A percentile compares a stretch with the other conserved stretches of the same genome.
phyloP scores from a whole-genome alignment of 2,329 filamentous ascomycete species.

The Penicillium crustosum region DNA sequence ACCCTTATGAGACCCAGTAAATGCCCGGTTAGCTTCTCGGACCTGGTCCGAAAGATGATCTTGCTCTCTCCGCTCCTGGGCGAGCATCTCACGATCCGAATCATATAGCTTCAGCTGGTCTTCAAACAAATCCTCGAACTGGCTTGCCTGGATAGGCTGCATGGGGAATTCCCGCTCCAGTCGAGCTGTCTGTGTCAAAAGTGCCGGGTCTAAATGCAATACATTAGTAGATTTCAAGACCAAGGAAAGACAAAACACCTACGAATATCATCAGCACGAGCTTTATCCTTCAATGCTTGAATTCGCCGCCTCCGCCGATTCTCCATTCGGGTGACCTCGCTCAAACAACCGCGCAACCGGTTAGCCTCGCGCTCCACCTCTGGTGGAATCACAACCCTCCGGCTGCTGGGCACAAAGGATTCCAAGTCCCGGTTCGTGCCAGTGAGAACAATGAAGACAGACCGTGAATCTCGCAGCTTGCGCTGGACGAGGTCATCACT shows the following conservation, averaged over 20 bases:
- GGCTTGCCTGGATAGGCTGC: constrained; percentile 78
- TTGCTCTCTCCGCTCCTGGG: constrained; percentile 74
- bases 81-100: constrained; percentile 68
- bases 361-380: constrained; percentile 77
- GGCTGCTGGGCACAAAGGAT: constrained; percentile 84
- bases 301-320: constrained; percentile 76
- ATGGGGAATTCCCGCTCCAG: constrained; percentile 84
- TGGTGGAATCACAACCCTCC: constrained; percentile 74
- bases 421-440: constrained; percentile 79
- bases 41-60: constrained; percentile 68
- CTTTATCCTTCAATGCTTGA: constrained; percentile 74
- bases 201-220: constrained; percentile 59
- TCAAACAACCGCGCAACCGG: constrained; percentile 74
- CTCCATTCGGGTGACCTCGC: constrained; percentile 81
- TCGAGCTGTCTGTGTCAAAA: constrained; percentile 77
- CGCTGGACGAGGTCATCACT: constrained; percentile 71
- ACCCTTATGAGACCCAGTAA: constrained; percentile 68
- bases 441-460: constrained; percentile 71
- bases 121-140: constrained; percentile 92
- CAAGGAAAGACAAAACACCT: constrained; percentile 27
- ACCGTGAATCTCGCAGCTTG: constrained; percentile 75
- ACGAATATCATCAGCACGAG: constrained; percentile 83
- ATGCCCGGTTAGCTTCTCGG: constrained; percentile 73
- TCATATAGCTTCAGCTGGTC: constrained; percentile 79
- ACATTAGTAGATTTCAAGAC: background rate